phyloP scores from a whole-genome alignment of 2,329 filamentous ascomycete genomes.

The Ophiostoma fasciatum region DNA sequence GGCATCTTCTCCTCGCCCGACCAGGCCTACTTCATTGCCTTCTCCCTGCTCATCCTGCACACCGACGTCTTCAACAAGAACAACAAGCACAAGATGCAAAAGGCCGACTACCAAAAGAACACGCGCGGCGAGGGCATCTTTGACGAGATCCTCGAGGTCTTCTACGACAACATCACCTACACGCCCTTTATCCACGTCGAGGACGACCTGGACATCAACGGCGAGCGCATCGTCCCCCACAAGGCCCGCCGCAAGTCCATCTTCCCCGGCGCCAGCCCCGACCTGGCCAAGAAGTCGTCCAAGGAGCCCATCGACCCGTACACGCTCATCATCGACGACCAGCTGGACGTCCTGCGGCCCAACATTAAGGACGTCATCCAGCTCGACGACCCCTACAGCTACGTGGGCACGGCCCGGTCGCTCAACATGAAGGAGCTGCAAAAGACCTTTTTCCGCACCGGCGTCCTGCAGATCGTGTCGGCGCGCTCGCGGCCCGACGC shows the following conservation, averaged over 20 bases:
- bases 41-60: conserved; percentile 89
- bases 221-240: conserved; percentile 54
- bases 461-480: conserved; percentile 87
- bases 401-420: conserved; percentile 59
- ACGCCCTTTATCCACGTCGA: conserved; percentile 97
- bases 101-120: conserved; percentile 88
- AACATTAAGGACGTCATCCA: conserved; percentile 85
- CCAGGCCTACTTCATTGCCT: conserved; percentile 96
- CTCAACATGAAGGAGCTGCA: conserved; percentile 73
- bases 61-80: conserved; percentile 99
- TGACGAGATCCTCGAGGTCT: conserved; percentile 84
- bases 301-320: conserved; percentile 93
- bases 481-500: conserved; percentile 86
- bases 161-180: conserved; percentile 97
- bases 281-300: conserved; percentile 46
- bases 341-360: conserved; percentile 67
- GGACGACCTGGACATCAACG: conserved; percentile 70
- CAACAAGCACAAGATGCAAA: conserved; percentile 99
- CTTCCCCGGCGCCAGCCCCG: conserved; percentile 49
- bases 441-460: conserved; percentile 80
- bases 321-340: conserved; percentile 80
- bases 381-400: conserved; percentile 82
- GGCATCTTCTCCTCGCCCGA: conserved; percentile 84
- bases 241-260: conserved; percentile 58
- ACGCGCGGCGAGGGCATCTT: conserved; percentile 84